Conservation (phyloP, 2,329 filamentous ascomycete species). For the Exserohilum rostratum region DNA sequence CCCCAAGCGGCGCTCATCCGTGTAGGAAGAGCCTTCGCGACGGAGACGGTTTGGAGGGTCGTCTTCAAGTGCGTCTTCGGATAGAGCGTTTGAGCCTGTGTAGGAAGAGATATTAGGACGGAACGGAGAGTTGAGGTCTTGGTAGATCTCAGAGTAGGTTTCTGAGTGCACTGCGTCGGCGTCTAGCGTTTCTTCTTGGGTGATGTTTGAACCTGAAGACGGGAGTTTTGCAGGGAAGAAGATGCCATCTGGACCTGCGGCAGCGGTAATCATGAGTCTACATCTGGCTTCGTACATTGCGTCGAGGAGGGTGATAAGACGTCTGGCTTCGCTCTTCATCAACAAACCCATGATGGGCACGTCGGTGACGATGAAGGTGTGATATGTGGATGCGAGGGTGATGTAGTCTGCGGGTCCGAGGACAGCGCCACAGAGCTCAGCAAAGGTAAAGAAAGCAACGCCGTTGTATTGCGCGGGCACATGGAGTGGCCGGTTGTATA, state of each 20-base stretch:
- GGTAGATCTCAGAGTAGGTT: slow-evolving; percentile 75
- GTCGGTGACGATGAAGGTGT: slow-evolving; percentile 75
- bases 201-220: slow-evolving; percentile 9
- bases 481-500: slow-evolving; percentile 68
- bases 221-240: slow-evolving; percentile 67
- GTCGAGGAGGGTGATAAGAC: slow-evolving; percentile 81
- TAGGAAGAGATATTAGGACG: slow-evolving; percentile 78
- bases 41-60: slow-evolving; percentile 54
- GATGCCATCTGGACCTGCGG: slow-evolving; percentile 71
- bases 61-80: slow-evolving; percentile 56
- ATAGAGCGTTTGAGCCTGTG: slow-evolving; percentile 43
- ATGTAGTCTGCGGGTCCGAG: slow-evolving; percentile 85
- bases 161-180: slow-evolving; percentile 67
- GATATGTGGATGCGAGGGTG: slow-evolving; percentile 77
- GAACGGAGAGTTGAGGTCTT: slow-evolving; percentile 78
- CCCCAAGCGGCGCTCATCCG: slow-evolving; percentile 33
- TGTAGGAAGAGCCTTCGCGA: slow-evolving; percentile 29
- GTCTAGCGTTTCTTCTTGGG: slow-evolving; percentile 7
- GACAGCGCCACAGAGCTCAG: slow-evolving; percentile 65
- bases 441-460: slow-evolving; percentile 69
- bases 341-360: slow-evolving; percentile 70
- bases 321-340: slow-evolving; percentile 79
- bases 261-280: slow-evolving; percentile 73
- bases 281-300: slow-evolving; percentile 79
- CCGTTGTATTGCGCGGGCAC: slow-evolving; percentile 66